These are phyloP conservation scores for Candolleomyces aberdarensis DNA, from an alignment of 768 basidiomycete species.

Conservation along the genomic window DNA sequence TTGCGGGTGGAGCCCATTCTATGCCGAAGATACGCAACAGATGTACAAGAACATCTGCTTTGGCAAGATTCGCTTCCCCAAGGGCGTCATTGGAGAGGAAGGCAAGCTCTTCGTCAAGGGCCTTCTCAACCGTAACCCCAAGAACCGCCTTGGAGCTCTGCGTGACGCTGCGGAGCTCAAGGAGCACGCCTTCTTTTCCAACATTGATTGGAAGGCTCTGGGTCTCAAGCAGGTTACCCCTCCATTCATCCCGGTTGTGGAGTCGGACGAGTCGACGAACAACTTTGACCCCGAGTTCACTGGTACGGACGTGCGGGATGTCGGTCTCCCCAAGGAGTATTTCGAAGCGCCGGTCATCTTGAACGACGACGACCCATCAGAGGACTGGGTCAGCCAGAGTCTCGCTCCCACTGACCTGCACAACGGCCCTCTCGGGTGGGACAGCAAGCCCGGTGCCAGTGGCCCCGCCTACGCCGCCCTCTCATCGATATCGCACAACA, in stretches of 20 bases:
- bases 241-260: slow-evolving; percentile 96
- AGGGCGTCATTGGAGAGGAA: slow-evolving; percentile 94
- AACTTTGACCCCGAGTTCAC: slow-evolving; percentile 99
- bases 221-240: slow-evolving; percentile 88
- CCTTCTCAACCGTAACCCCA: slow-evolving; percentile 97
- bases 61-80: slow-evolving; percentile 97
- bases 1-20: slow-evolving; percentile 99
- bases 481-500: slow-evolving; percentile 1
- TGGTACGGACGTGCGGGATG: slow-evolving; percentile 76
- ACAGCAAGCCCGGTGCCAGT: slow-evolving; percentile 20
- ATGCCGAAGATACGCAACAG: slow-evolving; percentile 98
- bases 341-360: slow-evolving; percentile 27
- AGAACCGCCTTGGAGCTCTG: slow-evolving; percentile 88
- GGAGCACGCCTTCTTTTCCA: slow-evolving; percentile 90
- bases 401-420: slow-evolving; percentile 52
- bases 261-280: slow-evolving; percentile 96
- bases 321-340: neutral
- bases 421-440: slow-evolving; percentile 76
- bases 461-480: neutral
- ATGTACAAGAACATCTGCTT: slow-evolving; percentile 99
- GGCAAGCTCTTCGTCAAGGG: slow-evolving; percentile 99
- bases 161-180: slow-evolving; percentile 93
- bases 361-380: slow-evolving; percentile 63
- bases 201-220: slow-evolving; percentile 90
- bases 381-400: slow-evolving; percentile 55